A percentile compares a stretch with the other conserved stretches of the same genome.
Conservation (phyloP, 306 rosid species). For the Trifolium fragiferum region DNA sequence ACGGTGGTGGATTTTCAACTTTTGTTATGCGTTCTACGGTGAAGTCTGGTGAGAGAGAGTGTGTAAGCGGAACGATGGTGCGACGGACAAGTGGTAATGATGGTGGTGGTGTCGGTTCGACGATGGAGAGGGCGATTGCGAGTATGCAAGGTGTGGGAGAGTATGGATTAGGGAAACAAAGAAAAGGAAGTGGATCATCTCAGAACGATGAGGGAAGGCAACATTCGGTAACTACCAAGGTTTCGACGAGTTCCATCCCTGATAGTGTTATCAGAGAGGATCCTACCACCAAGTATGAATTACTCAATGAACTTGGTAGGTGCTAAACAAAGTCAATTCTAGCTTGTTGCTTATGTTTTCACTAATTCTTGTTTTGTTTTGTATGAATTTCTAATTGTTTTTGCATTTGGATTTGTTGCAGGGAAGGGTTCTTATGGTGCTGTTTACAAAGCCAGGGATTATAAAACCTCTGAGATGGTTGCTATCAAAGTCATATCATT, state of each 20-base stretch:
- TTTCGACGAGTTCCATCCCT: slow-evolving; percentile 90
- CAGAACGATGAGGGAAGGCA: slow-evolving; percentile 67
- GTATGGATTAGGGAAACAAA: slow-evolving; percentile 75
- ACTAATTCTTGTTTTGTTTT: neutral
- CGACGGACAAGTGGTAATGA: slow-evolving; percentile 48
- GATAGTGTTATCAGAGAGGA: slow-evolving; percentile 92
- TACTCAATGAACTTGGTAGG: slow-evolving; percentile 96
- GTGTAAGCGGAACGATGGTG: slow-evolving; percentile 69
- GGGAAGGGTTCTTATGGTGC: slow-evolving; percentile 99
- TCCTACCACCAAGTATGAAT: slow-evolving; percentile 84
- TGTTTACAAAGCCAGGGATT: slow-evolving; percentile 95
- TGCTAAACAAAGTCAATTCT: slow-evolving; percentile 1
- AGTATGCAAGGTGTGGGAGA: slow-evolving; percentile 90
- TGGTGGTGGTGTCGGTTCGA: slow-evolving; percentile 48
- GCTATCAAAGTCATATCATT: slow-evolving; percentile 95
- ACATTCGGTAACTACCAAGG: slow-evolving; percentile 53
- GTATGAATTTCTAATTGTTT: neutral
- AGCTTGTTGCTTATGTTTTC: slow-evolving; percentile 19
- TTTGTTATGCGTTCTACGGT: slow-evolving; percentile 67
- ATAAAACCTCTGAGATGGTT: slow-evolving; percentile 88
- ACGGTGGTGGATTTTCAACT: slow-evolving; percentile 64
- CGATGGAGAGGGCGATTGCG: slow-evolving; percentile 89
- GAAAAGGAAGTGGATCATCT: slow-evolving; percentile 65
- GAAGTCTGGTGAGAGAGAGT: slow-evolving; percentile 64
- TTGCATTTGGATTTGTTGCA: slow-evolving; percentile 38